Evolutionary conservation across 2,329 filamentous ascomycete species (phyloP), one percentile per base, ranked within the genome.

Genomic region (Huntiella decipiens): DNA sequence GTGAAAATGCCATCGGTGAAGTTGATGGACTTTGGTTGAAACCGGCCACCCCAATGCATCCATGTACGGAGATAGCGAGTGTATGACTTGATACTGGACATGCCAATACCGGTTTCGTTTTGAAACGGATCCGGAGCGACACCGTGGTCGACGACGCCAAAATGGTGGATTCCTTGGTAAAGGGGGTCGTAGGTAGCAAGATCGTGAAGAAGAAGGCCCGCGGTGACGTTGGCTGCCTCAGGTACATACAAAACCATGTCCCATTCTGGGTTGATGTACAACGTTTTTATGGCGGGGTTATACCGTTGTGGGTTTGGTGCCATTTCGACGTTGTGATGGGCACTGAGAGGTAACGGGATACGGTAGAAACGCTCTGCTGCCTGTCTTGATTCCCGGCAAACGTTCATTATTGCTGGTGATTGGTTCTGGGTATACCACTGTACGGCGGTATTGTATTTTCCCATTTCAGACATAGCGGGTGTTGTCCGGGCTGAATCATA

Each of bases 251-350:
- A 41, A 5, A 53, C 48, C 41, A 53, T 47, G 39, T 53, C 51
- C 52, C 52, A 53, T 22, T 53, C 50, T 12, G 52, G 52, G 43
- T 53, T 52, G 28, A 53, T 49, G 45, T 51, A 52, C 43, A 50
- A 47, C 10, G 43, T 43, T 28, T 50, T 38, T 44, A 49, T 46
- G 11, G 43, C 46, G 44, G 51, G 52, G 44, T 53, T 53, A 31
- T 28, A 28, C 5, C 22, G 6, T 28, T 43, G 33, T 12, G 44
- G 45, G 13, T 38, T 43, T n/a, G 5, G 8, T 15, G 28, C 19
- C 10, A 19, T 31, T 19, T 13, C 32, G 12, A 45, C 50, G 43
- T 31, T 31, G 8, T 34, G 28, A 13, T 15, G 12, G 12, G 4
- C 15, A 36, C 15, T 36, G 12, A 43, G 28, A 12, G 52, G 51